A percentile compares a stretch with the other conserved stretches of the same genome.
Conservation (phyloP, 139 green algal species). For the Chlamydomonas incerta region DNA sequence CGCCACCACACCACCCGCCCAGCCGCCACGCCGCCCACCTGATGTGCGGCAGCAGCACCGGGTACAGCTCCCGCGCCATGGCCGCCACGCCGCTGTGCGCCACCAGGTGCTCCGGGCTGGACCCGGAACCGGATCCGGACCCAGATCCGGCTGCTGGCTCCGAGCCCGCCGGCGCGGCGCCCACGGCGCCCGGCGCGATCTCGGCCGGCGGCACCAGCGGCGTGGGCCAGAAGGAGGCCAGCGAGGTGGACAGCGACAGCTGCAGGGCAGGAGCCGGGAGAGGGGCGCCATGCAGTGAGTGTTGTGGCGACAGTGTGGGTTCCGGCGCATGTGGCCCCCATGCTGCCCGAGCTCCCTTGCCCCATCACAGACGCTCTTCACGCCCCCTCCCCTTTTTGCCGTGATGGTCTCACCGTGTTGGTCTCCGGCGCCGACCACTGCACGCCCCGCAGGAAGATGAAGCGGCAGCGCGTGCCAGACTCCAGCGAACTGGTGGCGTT, state of each 20-base stretch:
- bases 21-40: background rate
- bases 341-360: no score
- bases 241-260: constrained; percentile 52
- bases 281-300: background rate
- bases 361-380: no score
- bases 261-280: background rate
- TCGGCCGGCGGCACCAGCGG: constrained; percentile 43
- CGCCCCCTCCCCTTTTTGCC: background rate
- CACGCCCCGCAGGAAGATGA: constrained; percentile 67
- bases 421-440: constrained; percentile 54
- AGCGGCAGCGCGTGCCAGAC: constrained; percentile 31
- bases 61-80: constrained; percentile 43
- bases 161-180: background rate
- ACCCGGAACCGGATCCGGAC: no score
- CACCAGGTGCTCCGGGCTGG: constrained; percentile 36
- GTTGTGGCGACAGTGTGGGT: no score
- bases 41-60: constrained; percentile 46
- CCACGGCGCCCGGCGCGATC: background rate
- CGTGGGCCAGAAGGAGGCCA: constrained; percentile 62
- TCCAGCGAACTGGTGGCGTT: background rate
- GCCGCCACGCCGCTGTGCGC: constrained; percentile 63
- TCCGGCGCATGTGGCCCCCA: no score
- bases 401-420: constrained; percentile 8
- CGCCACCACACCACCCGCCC: no score
- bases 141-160: no score